Evolutionary conservation across 2,329 filamentous ascomycete species (phyloP).

Genomic region (Diplodia sapinea): DNA sequence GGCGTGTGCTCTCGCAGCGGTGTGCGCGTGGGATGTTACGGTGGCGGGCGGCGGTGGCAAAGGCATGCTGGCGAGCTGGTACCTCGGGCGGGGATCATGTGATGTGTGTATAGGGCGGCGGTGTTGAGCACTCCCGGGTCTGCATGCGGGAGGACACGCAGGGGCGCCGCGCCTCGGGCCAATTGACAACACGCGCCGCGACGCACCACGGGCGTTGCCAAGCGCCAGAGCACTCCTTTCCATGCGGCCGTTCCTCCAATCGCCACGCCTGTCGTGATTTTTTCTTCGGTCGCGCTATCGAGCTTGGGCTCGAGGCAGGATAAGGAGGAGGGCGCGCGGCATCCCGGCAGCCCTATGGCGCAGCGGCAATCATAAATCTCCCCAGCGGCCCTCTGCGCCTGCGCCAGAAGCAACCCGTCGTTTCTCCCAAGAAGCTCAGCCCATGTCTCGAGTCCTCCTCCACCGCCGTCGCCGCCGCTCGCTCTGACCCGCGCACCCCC

Average conservation of each 20-base stretch:
- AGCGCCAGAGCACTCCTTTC: slow-evolving; percentile 16
- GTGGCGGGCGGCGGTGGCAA: background rate
- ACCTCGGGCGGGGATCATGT: background rate
- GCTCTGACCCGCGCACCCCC: slow-evolving; percentile 11
- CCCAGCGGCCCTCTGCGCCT: background rate
- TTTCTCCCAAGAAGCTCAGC: background rate
- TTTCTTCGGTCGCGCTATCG: slow-evolving; percentile 2
- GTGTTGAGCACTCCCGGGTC: slow-evolving; percentile 4
- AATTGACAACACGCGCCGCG: slow-evolving; percentile 14
- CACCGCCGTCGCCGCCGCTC: slow-evolving; percentile 1
- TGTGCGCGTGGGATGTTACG: background rate
- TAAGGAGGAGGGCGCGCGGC: background rate
- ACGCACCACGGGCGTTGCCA: slow-evolving; percentile 21
- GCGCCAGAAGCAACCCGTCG: background rate
- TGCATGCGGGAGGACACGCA: slow-evolving; percentile 3
- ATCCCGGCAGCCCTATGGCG: slow-evolving; percentile 23
- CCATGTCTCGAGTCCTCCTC: slow-evolving; percentile 3
- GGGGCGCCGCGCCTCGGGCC: background rate
- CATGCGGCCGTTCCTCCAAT: slow-evolving; percentile 3
- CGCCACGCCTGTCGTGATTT: background rate
- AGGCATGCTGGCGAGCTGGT: background rate
- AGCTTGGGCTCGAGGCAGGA: slow-evolving; percentile 2
- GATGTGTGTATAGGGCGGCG: background rate
- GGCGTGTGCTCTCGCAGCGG: background rate
- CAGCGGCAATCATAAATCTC: background rate